These are phyloP conservation scores for Alternaria hordeiaustralica DNA, from an alignment of 2,329 filamentous ascomycete genomes.

Conservation along the genomic window DNA sequence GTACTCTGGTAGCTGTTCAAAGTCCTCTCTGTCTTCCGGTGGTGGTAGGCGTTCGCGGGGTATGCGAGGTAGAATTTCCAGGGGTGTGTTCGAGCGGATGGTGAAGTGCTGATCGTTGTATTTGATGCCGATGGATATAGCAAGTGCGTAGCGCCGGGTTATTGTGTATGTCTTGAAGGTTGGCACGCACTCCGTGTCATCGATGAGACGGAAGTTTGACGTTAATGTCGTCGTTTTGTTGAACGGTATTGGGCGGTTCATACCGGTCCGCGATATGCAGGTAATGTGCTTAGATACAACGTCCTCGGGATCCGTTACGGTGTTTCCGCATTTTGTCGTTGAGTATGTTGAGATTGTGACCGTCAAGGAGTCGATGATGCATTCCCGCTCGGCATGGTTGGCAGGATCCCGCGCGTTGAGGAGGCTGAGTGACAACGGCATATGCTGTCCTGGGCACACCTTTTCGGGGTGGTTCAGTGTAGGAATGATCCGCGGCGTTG, in stretches of 20 bases:
- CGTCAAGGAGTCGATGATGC: slow-evolving; percentile 35
- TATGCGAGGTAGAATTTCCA: slow-evolving; percentile 41
- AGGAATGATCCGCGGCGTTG: slow-evolving; percentile 37
- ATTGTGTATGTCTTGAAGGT: slow-evolving; percentile 46
- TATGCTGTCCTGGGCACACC: slow-evolving; percentile 41
- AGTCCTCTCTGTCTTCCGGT: slow-evolving; percentile 28
- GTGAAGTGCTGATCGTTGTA: slow-evolving; percentile 35
- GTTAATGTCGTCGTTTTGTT: slow-evolving; percentile 29
- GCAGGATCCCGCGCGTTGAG: slow-evolving; percentile 26
- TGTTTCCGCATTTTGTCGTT: slow-evolving; percentile 38
- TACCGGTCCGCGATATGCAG: slow-evolving; percentile 36
- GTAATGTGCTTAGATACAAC: slow-evolving; percentile 37
- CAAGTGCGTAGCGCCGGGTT: slow-evolving; percentile 38
- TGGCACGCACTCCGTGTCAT: slow-evolving; percentile 43
- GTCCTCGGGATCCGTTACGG: slow-evolving; percentile 36
- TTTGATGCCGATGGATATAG: slow-evolving; percentile 35
- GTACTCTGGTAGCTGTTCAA: slow-evolving; percentile 43
- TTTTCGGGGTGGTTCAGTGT: slow-evolving; percentile 36
- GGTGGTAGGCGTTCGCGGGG: slow-evolving; percentile 16
- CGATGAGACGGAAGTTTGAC: slow-evolving; percentile 41
- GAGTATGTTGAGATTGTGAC: slow-evolving; percentile 43
- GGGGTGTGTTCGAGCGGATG: slow-evolving; percentile 31
- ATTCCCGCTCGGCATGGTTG: slow-evolving; percentile 27
- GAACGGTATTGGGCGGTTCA: slow-evolving; percentile 32
- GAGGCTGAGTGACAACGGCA: slow-evolving; percentile 37